Evolutionary conservation across 495 filamentous ascomycete genomes (phyloP).

Genomic region (Cudoniella acicularis): DNA sequence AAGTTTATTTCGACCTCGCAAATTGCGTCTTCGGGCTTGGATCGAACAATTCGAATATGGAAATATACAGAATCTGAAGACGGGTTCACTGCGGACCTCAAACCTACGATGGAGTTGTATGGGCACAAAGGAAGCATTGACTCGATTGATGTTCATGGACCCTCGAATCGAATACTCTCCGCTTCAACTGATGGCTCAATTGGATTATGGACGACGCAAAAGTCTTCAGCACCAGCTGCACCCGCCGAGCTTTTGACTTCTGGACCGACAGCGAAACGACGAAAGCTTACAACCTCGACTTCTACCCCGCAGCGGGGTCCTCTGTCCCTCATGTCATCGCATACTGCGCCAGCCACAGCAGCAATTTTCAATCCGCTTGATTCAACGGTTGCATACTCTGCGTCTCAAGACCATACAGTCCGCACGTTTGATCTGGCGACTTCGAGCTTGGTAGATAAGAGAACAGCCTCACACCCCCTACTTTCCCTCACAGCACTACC

Average conservation of each 20-base stretch:
- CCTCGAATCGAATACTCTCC: conserved; percentile 74
- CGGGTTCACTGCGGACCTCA: conserved; percentile 56
- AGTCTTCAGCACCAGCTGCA: conserved; percentile 66
- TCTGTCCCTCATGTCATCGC: conserved; percentile 65
- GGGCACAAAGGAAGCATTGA: conserved; percentile 77
- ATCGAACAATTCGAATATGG: conserved; percentile 83
- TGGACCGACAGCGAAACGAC: conserved; percentile 62
- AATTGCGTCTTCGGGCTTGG: conserved; percentile 76
- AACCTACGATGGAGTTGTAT: conserved; percentile 78
- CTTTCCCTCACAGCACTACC: conserved; percentile 52
- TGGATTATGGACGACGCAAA: conserved; percentile 79
- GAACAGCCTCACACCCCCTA: conserved; percentile 77
- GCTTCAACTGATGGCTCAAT: conserved; percentile 76
- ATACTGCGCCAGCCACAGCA: conserved; percentile 67
- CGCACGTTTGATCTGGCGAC: conserved; percentile 91
- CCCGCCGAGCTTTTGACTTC: conserved; percentile 62
- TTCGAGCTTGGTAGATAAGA: conserved; percentile 63
- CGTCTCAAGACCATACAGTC: conserved; percentile 83
- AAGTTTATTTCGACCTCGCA: conserved; percentile 74
- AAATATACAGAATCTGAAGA: conserved; percentile 68
- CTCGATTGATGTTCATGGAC: conserved; percentile 69
- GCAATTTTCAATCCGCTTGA: conserved; percentile 82
- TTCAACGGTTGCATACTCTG: conserved; percentile 82
- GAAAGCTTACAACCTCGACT: conserved; percentile 65
- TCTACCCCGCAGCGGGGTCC: conserved; percentile 72